Evolutionary conservation across 805 yeast genomes (phyloP).

Genomic region (Martiniozyma abietophila): DNA sequence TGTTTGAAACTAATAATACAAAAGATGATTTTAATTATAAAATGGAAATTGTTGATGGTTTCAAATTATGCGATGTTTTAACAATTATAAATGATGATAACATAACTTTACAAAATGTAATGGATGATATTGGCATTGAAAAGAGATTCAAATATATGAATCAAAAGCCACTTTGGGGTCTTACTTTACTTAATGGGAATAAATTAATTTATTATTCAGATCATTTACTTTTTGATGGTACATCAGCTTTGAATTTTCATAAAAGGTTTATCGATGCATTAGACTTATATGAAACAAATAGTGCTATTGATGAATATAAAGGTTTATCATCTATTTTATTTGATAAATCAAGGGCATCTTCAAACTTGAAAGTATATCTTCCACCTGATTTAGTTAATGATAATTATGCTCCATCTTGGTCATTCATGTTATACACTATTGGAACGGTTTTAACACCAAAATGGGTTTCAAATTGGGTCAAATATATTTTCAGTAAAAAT

Average conservation of each 20-base stretch:
- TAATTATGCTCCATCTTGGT: neutral
- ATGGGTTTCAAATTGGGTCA: conserved; percentile 2
- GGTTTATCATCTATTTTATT: conserved; percentile 4
- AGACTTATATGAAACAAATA: neutral
- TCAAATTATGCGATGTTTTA: conserved; percentile 12
- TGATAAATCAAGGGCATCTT: conserved; percentile 1
- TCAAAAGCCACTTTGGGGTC: conserved; percentile 15
- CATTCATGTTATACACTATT: neutral
- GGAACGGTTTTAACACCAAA: neutral
- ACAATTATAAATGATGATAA: conserved; percentile 11
- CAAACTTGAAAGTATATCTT: neutral
- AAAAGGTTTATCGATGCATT: conserved; percentile 15
- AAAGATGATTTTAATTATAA: neutral
- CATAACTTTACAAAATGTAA: conserved; percentile 3
- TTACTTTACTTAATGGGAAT: conserved; percentile 11
- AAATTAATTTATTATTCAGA: conserved; percentile 19
- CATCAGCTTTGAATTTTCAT: conserved; percentile 25
- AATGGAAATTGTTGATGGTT: conserved; percentile 1
- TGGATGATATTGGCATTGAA: conserved; percentile 4
- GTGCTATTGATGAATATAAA: neutral
- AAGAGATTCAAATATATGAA: conserved; percentile 1
- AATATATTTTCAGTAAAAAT: neutral
- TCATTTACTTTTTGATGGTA: conserved; percentile 30
- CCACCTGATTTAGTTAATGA: conserved; percentile 1
- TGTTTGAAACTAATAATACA: neutral